Base-by-base conservation (phyloP, 768 basidiomycete genomes). In the Agaricus bisporus region DNA sequence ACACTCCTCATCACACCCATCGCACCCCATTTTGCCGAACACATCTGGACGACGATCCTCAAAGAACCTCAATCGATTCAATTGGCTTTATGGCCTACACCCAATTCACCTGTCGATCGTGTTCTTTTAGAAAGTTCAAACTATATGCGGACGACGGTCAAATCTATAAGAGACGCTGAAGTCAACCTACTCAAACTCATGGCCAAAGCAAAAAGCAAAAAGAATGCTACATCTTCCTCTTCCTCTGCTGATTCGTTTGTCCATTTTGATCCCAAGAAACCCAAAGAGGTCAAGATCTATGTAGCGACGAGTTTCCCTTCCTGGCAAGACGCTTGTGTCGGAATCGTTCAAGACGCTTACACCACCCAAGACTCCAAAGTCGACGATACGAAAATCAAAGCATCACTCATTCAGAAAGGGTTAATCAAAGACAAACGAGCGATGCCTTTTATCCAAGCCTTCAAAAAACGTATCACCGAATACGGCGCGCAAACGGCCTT, bases 361-460 rank as follows among this genome's bases (percentile, higher is more conserved):
- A 70, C 71, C 39, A 73, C 74, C 50, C 69, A 71, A 50, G 71
- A 72, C 25, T 78, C 82, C 54, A 79, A 75, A 60, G 86, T 98
- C 32, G 91, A 99, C 63, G 94, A 98, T 64, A 82, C 72, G 36
- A 85, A 83, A 66, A 81, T 95, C 48, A 79, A 85, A 66, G 74
- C 82, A 61, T 60, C 80, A 59, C 66, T 98, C 66, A 77, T 76
- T 8, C 75, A 81, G 64, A 77, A 75, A 18, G 93, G 91, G 4
- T 65, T 98, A 66, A 85, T 94, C 71, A 98, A 97, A 78, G 93
- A 98, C 72, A 98, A 98, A 75, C 82, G 85, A 41, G 80, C 80
- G 39, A 98, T 98, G 95, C 95, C 95, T 5, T 98, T 95, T 71
- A 82, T 94, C 43, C 90, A 95, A 55, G 72, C 77, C 28, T 89